Percentiles rank a stretch among this genome's conserved stretches.
Conservation (phyloP, 257 asterid species). For the Solanum gandarillasii region DNA sequence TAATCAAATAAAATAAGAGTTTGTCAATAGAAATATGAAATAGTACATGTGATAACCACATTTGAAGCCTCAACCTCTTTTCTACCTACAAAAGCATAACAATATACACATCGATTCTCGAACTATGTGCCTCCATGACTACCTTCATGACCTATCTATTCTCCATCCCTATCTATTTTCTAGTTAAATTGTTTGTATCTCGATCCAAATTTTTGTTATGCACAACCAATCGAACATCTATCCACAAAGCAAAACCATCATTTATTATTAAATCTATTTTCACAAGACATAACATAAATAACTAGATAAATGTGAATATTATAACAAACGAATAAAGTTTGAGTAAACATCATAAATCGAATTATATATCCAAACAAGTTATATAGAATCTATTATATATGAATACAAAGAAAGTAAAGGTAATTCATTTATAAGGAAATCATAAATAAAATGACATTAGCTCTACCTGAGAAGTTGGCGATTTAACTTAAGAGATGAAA, state of each 20-base stretch:
- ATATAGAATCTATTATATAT: neutral
- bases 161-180: neutral
- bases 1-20: too few relatives aligned
- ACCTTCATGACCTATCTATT: too few relatives aligned
- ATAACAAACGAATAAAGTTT: too few relatives aligned
- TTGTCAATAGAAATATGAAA: too few relatives aligned
- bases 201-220: neutral
- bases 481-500: neutral
- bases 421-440: neutral
- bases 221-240: neutral
- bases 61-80: neutral
- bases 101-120: neutral
- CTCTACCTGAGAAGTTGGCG: neutral
- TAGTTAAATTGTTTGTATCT: too few relatives aligned
- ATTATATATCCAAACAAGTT: too few relatives aligned
- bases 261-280: neutral
- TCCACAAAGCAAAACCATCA: neutral
- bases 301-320: neutral
- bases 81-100: too few relatives aligned
- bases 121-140: too few relatives aligned
- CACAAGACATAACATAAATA: neutral
- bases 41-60: too few relatives aligned
- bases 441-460: neutral
- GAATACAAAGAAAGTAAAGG: neutral
- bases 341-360: too few relatives aligned